A percentile compares a stretch with the other conserved stretches of the same genome.
phyloP scores from a whole-genome alignment of 331 rosid species.

The Prunus yedoensis region DNA sequence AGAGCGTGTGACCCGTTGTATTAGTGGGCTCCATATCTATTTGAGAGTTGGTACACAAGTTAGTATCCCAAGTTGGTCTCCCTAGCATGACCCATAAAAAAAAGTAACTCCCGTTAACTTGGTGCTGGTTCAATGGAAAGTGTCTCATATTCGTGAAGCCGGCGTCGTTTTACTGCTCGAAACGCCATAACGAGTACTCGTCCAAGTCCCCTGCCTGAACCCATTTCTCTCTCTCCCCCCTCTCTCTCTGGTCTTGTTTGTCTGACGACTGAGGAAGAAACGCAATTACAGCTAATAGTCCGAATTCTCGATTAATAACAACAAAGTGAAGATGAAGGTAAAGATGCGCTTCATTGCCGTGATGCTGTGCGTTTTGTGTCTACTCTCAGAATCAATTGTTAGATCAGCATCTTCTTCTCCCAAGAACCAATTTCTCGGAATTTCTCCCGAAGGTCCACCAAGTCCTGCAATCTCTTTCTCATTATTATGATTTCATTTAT shows the following conservation, averaged over 20 bases:
- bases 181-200: background rate
- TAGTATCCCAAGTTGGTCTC: too few relatives aligned
- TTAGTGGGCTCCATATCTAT: too few relatives aligned
- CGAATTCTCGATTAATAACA: background rate
- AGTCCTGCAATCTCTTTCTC: background rate
- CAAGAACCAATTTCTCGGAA: conserved; percentile 54
- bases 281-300: background rate
- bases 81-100: too few relatives aligned
- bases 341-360: conserved; percentile 33
- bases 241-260: background rate
- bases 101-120: background rate
- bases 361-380: conserved; percentile 17
- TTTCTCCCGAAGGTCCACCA: conserved; percentile 68
- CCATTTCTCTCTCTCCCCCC: background rate
- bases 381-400: conserved; percentile 25
- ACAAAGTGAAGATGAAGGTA: conserved; percentile 29
- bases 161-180: background rate
- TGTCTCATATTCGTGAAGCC: background rate
- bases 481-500: background rate
- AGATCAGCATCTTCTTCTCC: conserved; percentile 54
- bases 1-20: too few relatives aligned
- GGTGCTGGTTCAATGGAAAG: background rate
- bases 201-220: background rate
- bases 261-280: background rate
- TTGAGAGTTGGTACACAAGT: too few relatives aligned